Base-by-base conservation (phyloP, 176 grass and related monocot genomes). In the Guadua angustifolia region DNA sequence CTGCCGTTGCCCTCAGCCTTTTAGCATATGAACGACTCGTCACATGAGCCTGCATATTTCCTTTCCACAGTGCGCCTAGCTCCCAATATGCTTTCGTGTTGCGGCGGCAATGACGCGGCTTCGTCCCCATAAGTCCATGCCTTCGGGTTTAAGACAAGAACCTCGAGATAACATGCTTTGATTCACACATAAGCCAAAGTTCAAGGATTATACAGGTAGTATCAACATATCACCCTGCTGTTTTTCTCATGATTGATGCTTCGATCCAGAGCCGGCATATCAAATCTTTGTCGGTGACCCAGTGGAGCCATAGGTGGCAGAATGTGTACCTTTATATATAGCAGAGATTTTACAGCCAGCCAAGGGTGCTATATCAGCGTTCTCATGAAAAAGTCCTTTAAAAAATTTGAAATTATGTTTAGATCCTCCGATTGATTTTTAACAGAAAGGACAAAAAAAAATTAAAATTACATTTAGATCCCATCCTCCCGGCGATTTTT, bases 121-220 rank as follows among this genome's bases (percentile, higher is more conserved):
- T 60, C 9, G 24, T 45, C 45, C 51, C 29, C 29, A 8, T 7
- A 59, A 61, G 83, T 26, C 40, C 3, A 4, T 73, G 74, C 74
- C 87, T 75, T 88, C 0, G 4, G 19, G 5, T 40, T 7, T 5
- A 60, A 66, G 87, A 59, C 68, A 74, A 13, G 87, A 84, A 84
- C 74, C 52, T 66, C 3, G 25, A 6, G 39, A 49, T 2, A n/a
- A 1, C 19, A 67, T 56, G 73, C 45, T 57, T 69, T 24, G 66
- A 1, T 84, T 79, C 46, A 35, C 65, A 56, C 57, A 60, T 10
- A 49, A 58, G 7, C 19, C 5, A 17, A 39, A 45, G 46, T 44
- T 22, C 38, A 18, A 46, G 58, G n/a, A n/a, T n/a, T 9, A 9
- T 68, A 5, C 15, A 39, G 17, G 19, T 10, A 7, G 19, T 3